These are phyloP conservation scores for Simplicillium aogashimaense DNA, from an alignment of 2,329 filamentous ascomycete genomes.

Conservation along the genomic window DNA sequence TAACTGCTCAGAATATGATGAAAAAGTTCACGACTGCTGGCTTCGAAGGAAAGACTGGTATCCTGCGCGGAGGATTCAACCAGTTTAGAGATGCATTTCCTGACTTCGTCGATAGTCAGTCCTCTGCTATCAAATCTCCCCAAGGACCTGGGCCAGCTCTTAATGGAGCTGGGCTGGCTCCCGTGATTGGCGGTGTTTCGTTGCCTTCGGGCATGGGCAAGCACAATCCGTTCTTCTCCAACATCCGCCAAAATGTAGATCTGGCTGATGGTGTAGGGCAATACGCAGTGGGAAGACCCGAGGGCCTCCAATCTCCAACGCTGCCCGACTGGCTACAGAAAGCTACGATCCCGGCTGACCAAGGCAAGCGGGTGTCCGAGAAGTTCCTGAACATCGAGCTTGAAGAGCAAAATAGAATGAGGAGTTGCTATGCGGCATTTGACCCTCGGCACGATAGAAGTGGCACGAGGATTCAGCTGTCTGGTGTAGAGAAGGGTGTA, in stretches of 20 bases:
- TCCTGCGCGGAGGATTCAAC: conserved; percentile 74
- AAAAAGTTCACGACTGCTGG: conserved; percentile 88
- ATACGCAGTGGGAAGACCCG: conserved; percentile 43
- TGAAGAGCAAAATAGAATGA: conserved; percentile 86
- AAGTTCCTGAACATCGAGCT: conserved; percentile 79
- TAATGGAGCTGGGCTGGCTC: conserved; percentile 35
- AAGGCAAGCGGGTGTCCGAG: conserved; percentile 71
- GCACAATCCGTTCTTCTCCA: conserved; percentile 85
- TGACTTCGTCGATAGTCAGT: conserved; percentile 44
- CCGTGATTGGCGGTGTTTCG: conserved; percentile 81
- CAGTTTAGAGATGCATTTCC: conserved; percentile 62
- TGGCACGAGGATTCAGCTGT: conserved; percentile 54
- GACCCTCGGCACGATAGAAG: conserved; percentile 23
- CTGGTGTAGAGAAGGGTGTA: conserved; percentile 84
- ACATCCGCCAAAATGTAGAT: conserved; percentile 95
- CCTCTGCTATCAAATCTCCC: conserved; percentile 23
- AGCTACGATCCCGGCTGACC: conserved; percentile 56
- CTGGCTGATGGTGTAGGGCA: conserved; percentile 88
- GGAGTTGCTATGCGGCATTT: conserved; percentile 54
- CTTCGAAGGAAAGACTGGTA: conserved; percentile 62
- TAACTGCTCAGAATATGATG: conserved; percentile 73
- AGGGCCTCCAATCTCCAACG: conserved; percentile 32
- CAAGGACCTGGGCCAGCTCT: conserved; percentile 31
- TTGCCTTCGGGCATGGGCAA: conserved; percentile 62
- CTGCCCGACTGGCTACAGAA: conserved; percentile 71